Percentiles rank a stretch among this genome's conserved stretches.
These are phyloP conservation scores for Candida sanyaensis DNA, from an alignment of 1,139 yeast genomes.

Conservation along the genomic window DNA sequence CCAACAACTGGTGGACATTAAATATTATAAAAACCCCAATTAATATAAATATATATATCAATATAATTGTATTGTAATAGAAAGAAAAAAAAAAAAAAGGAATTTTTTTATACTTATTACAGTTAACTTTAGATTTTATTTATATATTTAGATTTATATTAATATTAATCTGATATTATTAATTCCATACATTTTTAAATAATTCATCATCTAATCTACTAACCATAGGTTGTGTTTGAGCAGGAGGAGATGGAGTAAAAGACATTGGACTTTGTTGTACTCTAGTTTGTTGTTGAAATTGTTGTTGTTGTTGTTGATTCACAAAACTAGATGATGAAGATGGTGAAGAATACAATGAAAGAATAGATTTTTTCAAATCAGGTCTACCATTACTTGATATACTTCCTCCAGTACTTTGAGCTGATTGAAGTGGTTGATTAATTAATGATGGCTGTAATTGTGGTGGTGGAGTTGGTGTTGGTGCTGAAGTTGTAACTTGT, in stretches of 20 bases:
- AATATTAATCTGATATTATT: constrained; percentile 3
- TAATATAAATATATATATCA: too few species aligned
- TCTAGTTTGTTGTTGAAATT: constrained; percentile 1
- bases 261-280: constrained; percentile 1
- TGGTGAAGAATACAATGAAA: constrained; percentile 84
- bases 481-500: neutral
- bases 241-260: constrained; percentile 4
- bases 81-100: too few species aligned
- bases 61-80: too few species aligned
- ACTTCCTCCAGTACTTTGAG: constrained; percentile 41
- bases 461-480: constrained; percentile 12
- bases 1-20: constrained; percentile 84
- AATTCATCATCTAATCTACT: constrained; percentile 43
- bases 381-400: constrained; percentile 33
- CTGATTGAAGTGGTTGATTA: constrained; percentile 19
- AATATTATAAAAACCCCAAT: too few species aligned
- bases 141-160: constrained; percentile 1
- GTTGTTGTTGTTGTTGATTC: constrained; percentile 21
- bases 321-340: constrained; percentile 38
- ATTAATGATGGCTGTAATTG: neutral
- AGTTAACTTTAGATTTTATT: neutral
- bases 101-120: too few species aligned
- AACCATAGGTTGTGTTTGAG: constrained; percentile 6
- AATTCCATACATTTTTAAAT: constrained; percentile 62
- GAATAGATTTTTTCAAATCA: constrained; percentile 86